Base-by-base conservation (phyloP, 2,329 filamentous ascomycete species). In the Chrysosporium queenslandicum region DNA sequence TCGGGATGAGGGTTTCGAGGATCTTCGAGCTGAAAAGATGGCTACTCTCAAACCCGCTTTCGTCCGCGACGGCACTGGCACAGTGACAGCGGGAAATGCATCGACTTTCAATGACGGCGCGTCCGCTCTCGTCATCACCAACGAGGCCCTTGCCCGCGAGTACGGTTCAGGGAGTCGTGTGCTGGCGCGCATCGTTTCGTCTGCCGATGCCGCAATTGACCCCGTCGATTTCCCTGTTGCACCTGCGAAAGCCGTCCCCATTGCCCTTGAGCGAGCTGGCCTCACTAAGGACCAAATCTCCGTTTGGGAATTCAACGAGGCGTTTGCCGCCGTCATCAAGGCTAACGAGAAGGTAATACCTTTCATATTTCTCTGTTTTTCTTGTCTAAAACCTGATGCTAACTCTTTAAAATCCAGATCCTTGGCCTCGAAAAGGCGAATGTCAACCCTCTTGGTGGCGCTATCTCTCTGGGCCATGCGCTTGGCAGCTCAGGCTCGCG, bases 251-350 rank as follows among this genome's bases (percentile, higher is more conserved):
- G 91, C 91, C 4, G 91, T 97, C 0, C 89, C 91, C 2, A 81
- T 96, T 61, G 90, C 90, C 9, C 77, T 98, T 47, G 80, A 89
- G 69, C 80, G 90, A 53, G 92, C 92, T 0, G 90, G 91, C 9
- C 90, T 98, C 59, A 87, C 81, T 58, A 88, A 90, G 71, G 85
- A 94, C 43, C 86, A 97, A 68, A 88, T 98, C 42, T 83, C 91
- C 4, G 74, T 96, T 20, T 97, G 92, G 91, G 92, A 97, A 68
- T 95, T 98, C 71, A 98, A 98, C 69, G 92, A 98, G 73, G 92
- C 92, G 0, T 98, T 98, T 66, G 91, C 92, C 25, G 87, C 87
- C 3, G 90, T 96, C 27, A 92, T 96, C 69, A 89, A 92, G 66
- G 90, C 91, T 39, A 96, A 97, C 65, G 85, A 87, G 63, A 90